These are phyloP conservation scores for Trametes gibbosa DNA, from an alignment of 768 basidiomycete species.

Conservation along the genomic window DNA sequence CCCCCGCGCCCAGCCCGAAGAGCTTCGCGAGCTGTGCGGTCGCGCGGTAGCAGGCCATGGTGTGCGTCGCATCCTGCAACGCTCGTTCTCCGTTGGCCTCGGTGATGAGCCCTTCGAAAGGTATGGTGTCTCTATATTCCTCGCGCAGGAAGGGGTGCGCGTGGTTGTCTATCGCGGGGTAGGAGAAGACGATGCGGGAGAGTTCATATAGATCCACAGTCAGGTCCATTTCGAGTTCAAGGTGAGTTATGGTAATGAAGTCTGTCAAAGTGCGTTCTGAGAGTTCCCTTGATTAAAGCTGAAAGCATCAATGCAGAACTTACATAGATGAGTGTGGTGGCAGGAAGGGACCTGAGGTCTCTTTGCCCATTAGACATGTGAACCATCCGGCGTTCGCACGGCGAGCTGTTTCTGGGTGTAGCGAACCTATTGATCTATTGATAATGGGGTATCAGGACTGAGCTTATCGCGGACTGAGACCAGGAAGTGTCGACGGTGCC, in stretches of 20 bases:
- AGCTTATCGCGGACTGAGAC: no score
- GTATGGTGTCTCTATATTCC: slow-evolving; percentile 41
- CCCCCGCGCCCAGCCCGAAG: slow-evolving; percentile 36
- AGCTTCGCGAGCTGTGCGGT: slow-evolving; percentile 52
- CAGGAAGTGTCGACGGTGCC: no score
- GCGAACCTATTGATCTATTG: no score
- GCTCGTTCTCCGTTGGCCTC: slow-evolving; percentile 55
- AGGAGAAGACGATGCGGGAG: slow-evolving; percentile 21
- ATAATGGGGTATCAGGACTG: no score
- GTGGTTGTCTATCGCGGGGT: slow-evolving; percentile 76
- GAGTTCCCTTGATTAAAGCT: no score
- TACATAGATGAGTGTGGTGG: no score
- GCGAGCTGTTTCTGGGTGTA: no score
- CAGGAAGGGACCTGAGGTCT: no score
- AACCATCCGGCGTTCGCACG: no score
- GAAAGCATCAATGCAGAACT: no score
- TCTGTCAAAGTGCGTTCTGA: no score
- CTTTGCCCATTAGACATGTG: no score
- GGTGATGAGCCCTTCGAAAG: slow-evolving; percentile 64
- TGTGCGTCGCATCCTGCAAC: slow-evolving; percentile 50
- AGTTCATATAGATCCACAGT: slow-evolving; percentile 17
- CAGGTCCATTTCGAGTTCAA: slow-evolving; percentile 3
- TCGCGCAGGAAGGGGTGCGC: slow-evolving; percentile 66
- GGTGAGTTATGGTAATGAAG: background rate
- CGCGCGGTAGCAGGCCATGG: slow-evolving; percentile 60